A percentile compares a stretch with the other conserved stretches of the same genome.
phyloP scores from a whole-genome alignment of 306 rosid species.

The Citrullus amarus region DNA sequence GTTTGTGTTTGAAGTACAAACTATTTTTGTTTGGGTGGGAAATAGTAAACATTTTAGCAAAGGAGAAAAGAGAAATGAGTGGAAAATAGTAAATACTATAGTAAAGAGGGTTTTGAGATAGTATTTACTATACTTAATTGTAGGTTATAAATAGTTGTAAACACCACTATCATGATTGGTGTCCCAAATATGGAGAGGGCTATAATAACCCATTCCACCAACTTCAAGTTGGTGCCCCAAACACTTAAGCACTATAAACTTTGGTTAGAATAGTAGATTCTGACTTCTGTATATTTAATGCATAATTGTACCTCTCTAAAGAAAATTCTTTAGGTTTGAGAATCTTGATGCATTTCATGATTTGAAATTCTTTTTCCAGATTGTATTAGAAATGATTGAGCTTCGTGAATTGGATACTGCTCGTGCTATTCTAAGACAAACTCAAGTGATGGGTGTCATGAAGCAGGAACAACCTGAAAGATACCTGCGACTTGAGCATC shows the following conservation, averaged over 20 bases:
- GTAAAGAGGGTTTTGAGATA: too few relatives aligned
- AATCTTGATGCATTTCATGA: neutral
- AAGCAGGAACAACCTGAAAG: slow-evolving; percentile 99
- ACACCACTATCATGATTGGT: too few relatives aligned
- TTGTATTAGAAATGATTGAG: slow-evolving; percentile 97
- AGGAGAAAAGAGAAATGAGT: too few relatives aligned
- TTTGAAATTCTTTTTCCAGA: slow-evolving; percentile 29
- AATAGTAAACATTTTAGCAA: too few relatives aligned
- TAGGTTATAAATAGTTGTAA: too few relatives aligned
- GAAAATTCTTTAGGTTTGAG: neutral
- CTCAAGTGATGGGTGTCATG: slow-evolving; percentile 99
- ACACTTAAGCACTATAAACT: neutral
- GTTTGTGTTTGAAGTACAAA: too few relatives aligned
- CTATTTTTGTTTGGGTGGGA: too few relatives aligned
- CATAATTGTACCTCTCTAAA: neutral
- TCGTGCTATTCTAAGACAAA: slow-evolving; percentile 85
- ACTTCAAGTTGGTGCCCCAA: too few relatives aligned
- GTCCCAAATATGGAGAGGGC: too few relatives aligned
- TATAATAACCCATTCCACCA: too few relatives aligned
- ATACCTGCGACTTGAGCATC: slow-evolving; percentile 97
- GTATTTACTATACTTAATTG: too few relatives aligned
- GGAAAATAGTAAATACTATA: too few relatives aligned
- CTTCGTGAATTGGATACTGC: slow-evolving; percentile 98
- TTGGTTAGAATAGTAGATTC: neutral
- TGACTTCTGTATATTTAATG: neutral